Evolutionary conservation across 2,329 filamentous ascomycete species (phyloP).

Genomic region (Aspergillus latus): DNA sequence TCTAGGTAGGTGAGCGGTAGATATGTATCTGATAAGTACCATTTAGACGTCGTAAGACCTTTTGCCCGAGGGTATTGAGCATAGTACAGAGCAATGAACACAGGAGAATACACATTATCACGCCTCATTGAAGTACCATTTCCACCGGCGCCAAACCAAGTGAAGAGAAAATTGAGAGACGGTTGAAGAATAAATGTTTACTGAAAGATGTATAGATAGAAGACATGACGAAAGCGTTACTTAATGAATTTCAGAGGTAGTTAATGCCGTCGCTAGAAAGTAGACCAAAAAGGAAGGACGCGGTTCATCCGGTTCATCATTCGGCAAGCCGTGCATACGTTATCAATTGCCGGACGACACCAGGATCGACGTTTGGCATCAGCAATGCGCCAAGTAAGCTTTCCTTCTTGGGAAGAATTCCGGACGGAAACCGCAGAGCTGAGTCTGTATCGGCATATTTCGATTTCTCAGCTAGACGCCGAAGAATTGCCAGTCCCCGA

Average conservation of each 20-base stretch:
- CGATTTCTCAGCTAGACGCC: constrained; percentile 66
- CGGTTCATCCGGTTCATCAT: constrained; percentile 32
- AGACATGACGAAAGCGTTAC: constrained; percentile 24
- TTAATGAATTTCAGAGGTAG: constrained; percentile 15
- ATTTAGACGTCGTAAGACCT: constrained; percentile 26
- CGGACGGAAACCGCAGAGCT: constrained; percentile 55
- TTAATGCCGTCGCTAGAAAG: constrained; percentile 21
- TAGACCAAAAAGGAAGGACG: constrained; percentile 16
- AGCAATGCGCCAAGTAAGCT: constrained; percentile 66
- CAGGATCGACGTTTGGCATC: constrained; percentile 63
- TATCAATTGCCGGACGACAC: constrained; percentile 66
- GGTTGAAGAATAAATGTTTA: constrained; percentile 20
- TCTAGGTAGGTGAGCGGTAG: not conserved
- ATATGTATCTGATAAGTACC: not conserved
- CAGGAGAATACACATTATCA: constrained; percentile 22
- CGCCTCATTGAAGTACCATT: constrained; percentile 21
- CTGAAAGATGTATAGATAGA: constrained; percentile 18
- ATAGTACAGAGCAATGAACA: constrained; percentile 34
- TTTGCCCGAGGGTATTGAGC: constrained; percentile 37
- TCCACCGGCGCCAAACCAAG: constrained; percentile 27
- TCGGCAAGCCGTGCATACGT: constrained; percentile 59
- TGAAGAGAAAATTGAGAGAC: constrained; percentile 3
- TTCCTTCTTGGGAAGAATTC: constrained; percentile 66
- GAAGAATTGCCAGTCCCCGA: constrained; percentile 67
- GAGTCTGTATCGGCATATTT: constrained; percentile 55